phyloP scores from a whole-genome alignment of 139 green algal genomes.

The Coccomyxa sp. region DNA sequence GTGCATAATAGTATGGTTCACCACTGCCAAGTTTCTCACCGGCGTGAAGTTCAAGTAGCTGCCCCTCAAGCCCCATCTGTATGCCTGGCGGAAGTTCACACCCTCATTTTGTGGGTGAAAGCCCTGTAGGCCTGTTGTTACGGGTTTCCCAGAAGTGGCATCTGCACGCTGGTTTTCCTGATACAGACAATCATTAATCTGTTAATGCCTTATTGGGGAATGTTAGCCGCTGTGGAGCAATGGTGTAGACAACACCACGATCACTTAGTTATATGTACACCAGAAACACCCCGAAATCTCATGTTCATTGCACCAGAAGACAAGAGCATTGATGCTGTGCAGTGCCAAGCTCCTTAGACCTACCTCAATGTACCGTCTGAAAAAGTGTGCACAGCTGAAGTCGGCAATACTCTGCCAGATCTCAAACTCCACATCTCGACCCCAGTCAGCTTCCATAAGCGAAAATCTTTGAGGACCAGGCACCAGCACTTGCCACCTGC shows the following conservation, averaged over 20 bases:
- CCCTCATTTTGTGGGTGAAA: constrained; percentile 21
- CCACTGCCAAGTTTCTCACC: not conserved
- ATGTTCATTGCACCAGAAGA: no score
- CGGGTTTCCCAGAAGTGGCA: not conserved
- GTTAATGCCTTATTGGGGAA: not conserved
- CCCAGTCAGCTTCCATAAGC: not conserved
- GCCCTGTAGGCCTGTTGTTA: not conserved
- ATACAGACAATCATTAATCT: not conserved
- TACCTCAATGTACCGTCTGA: not conserved
- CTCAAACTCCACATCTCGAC: constrained; percentile 7
- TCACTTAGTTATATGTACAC: not conserved
- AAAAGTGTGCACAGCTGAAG: constrained; percentile 4
- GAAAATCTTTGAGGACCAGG: constrained; percentile 6
- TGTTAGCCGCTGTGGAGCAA: not conserved
- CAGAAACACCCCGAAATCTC: not conserved
- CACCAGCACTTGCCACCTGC: constrained; percentile 10
- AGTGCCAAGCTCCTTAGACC: not conserved
- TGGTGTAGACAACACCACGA: not conserved
- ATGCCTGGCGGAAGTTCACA: constrained; percentile 18
- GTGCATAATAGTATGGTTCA: not conserved
- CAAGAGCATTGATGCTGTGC: no score
- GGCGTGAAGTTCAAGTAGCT: constrained; percentile 12
- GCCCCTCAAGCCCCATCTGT: constrained; percentile 15
- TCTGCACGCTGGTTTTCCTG: not conserved
- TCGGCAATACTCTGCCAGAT: not conserved